Percentiles rank a stretch among this genome's conserved stretches.
Conservation (phyloP, 208 protist genomes). For the Trypanosoma rangeli region DNA sequence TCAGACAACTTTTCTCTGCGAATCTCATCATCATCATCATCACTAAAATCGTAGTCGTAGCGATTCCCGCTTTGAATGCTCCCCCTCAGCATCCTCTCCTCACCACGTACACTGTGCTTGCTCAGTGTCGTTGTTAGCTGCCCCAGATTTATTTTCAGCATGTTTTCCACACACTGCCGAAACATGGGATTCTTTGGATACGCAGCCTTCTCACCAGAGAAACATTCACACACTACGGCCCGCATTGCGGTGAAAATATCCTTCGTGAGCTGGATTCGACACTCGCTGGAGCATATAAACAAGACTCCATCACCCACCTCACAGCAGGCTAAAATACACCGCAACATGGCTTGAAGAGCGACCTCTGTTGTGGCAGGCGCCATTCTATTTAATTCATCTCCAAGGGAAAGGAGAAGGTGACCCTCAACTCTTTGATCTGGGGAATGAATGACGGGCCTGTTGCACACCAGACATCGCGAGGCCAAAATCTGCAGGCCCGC, state of each 20-base stretch:
- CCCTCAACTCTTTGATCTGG: constrained; percentile 22
- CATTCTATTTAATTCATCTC: constrained; percentile 24
- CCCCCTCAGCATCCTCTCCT: background rate
- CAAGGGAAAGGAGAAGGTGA: constrained; percentile 33
- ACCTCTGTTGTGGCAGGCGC: constrained; percentile 32
- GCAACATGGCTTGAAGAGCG: constrained; percentile 48
- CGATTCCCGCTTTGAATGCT: background rate
- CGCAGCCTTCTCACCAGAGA: constrained; percentile 1
- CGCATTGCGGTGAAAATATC: constrained; percentile 46
- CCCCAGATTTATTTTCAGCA: background rate
- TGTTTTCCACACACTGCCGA: constrained; percentile 18
- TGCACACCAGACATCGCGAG: constrained; percentile 60
- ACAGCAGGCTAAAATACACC: constrained; percentile 47
- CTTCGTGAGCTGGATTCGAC: constrained; percentile 41
- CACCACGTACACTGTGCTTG: background rate
- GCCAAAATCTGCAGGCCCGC: constrained; percentile 27
- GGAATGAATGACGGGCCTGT: constrained; percentile 29
- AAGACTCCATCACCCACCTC: constrained; percentile 55
- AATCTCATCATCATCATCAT: background rate
- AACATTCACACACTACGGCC: constrained; percentile 35
- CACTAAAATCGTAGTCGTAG: background rate
- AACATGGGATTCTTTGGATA: constrained; percentile 26
- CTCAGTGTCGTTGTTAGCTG: background rate
- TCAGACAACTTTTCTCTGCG: background rate
- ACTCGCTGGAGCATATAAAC: constrained; percentile 61